phyloP scores from a whole-genome alignment of 257 asterid genomes.

The Prunella vulgaris region DNA sequence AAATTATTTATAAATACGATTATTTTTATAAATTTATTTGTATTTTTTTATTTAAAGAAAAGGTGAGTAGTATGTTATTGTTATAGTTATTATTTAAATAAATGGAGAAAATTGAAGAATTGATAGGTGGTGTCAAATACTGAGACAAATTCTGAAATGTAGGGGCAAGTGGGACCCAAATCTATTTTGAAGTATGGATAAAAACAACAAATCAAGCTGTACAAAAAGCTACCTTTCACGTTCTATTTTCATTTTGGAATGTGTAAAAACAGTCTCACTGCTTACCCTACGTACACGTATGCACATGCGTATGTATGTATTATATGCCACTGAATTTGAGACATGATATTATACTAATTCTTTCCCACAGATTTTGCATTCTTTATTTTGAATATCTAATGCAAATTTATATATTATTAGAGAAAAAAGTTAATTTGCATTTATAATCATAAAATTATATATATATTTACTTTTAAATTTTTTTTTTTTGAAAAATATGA shows the following conservation, averaged over 20 bases:
- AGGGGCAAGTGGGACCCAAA: slow-evolving; percentile 40
- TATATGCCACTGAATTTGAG: background rate
- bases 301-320: background rate
- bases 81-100: background rate
- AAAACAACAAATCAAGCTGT: slow-evolving; percentile 59
- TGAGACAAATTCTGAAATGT: slow-evolving; percentile 39
- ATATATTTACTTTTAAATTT: too few relatives aligned
- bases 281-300: slow-evolving; percentile 10
- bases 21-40: too few relatives aligned
- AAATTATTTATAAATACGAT: too few relatives aligned
- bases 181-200: slow-evolving; percentile 46
- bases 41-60: too few relatives aligned
- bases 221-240: slow-evolving; percentile 62
- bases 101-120: background rate
- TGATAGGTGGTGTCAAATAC: slow-evolving; percentile 30
- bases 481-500: too few relatives aligned
- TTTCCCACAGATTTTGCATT: too few relatives aligned
- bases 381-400: too few relatives aligned
- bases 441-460: too few relatives aligned
- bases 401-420: too few relatives aligned
- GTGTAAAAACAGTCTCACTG: slow-evolving; percentile 29
- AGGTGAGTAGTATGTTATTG: background rate
- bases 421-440: too few relatives aligned
- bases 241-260: slow-evolving; percentile 33
- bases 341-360: too few relatives aligned